Base-by-base conservation (phyloP, 805 yeast species). In the Teunomyces tritomae region DNA sequence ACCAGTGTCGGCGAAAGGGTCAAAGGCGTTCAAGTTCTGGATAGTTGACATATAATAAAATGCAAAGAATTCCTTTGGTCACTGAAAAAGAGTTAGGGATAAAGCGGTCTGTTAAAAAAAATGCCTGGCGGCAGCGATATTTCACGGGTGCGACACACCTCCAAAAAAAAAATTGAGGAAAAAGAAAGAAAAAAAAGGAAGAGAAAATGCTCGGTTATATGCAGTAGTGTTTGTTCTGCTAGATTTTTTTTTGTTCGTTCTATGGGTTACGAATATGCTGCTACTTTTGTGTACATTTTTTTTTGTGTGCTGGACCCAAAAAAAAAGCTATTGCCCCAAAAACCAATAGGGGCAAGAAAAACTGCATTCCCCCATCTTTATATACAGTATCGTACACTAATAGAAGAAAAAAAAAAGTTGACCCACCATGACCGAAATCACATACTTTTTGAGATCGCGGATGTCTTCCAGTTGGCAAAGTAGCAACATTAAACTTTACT, bases 1-100 rank as follows among this genome's bases (percentile, higher is more conserved):
- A 80, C 97, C 98, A 76, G 97, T 91, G 75, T 92, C 99, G 85
- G 98, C 97, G 85, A 92, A 92, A 55, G 99, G 99, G 77, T 92
- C 96, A 79, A 39, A 13, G 20, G 89, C 81, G 74, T 82, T 85
- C 68, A 86, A 77, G 79, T 86, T 86, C 80, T 92, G 95, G 82
- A 92, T 88, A 76, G 97, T 89, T 77, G 91, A 80, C 89, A 84
- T 84, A 80, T 42, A 46, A 45, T 43, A 24, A 44, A 30, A 32
- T 39, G 43, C 43, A 28, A 29, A 32, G n/a, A n/a, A 11, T 26
- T 20, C 24, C 34, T 28, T 28, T 28, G 43, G 34, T 16, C 9
- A n/a, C n/a, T 10, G 24, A 16, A 29, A 28, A 29, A 39, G 32
- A 29, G 43, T 28, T 39, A 17, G 43, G 43, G 43, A 28, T 39